Base-by-base conservation (phyloP, 768 basidiomycete species). In the Serendipita sp. region DNA sequence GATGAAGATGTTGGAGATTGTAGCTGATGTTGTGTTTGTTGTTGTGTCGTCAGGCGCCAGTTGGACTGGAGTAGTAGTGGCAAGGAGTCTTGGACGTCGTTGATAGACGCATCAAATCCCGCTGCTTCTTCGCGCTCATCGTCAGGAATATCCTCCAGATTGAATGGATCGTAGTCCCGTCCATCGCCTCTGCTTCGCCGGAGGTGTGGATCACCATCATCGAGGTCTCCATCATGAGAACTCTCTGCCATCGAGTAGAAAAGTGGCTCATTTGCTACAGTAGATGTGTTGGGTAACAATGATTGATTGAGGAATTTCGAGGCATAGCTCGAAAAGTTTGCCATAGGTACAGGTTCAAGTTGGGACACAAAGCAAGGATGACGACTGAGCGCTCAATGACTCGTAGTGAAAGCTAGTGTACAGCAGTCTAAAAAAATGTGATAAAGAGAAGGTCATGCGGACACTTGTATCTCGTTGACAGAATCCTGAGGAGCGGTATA, bases 131-230 rank as follows among this genome's bases (percentile, higher is more conserved):
- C 56, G 16, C 56, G 18, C 56, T 60, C 76, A 75, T 64, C 73
- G 77, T 64, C 76, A 76, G 46, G 76, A 76, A 65, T 74, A 76
- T 2, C 74, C 71, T 72, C 82, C 75, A 28, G 77, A 78, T 45
- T 74, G 75, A 71, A 35, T 53, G 48, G 65, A 45, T 28, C 44
- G 69, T 72, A 30, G 70, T 70, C 34, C 74, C 71, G 68, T 73
- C 67, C 11, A 71, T 72, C 74, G 77, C 58, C 74, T 68, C 18
- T 73, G 77, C 67, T 73, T 74, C 37, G 74, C 69, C 83, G 81
- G 65, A 90, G 78, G 79, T 89, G 89, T 45, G 87, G 87, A 73
- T 89, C 86, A 51, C 86, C 84, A 68, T 83, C 83, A 30, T 86
- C 85, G 15, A 65, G 69, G 51, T 79, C 76, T 8, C 72, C 75